phyloP scores from a whole-genome alignment of 2,329 filamentous ascomycete species.

The Aspergillus sp. region DNA sequence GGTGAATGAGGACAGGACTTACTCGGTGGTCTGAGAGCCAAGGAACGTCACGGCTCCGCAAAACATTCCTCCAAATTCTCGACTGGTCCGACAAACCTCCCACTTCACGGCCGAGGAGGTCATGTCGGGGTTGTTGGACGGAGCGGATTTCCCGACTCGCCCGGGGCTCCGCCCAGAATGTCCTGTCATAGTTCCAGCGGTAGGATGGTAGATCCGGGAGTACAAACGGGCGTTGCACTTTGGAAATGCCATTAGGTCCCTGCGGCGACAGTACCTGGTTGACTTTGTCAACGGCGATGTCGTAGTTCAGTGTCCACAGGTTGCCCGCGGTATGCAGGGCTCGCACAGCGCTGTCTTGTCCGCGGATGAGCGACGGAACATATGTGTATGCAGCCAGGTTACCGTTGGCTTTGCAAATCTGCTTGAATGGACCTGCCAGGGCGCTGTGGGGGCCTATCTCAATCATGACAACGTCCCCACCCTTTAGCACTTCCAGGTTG shows the following conservation, averaged over 20 bases:
- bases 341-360: not conserved
- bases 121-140: constrained; percentile 8
- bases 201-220: constrained; percentile 19
- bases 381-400: not conserved
- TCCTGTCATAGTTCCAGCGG: constrained; percentile 13
- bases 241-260: too few species aligned
- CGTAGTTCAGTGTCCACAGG: not conserved
- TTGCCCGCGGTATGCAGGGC: not conserved
- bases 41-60: constrained; percentile 16
- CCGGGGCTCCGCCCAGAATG: constrained; percentile 17
- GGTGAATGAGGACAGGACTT: not conserved
- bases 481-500: not conserved
- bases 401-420: constrained; percentile 6
- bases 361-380: not conserved
- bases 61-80: constrained; percentile 20
- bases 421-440: constrained; percentile 22
- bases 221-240: not conserved
- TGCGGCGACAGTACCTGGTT: not conserved
- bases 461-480: not conserved
- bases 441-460: constrained; percentile 32
- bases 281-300: constrained; percentile 4
- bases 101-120: constrained; percentile 15
- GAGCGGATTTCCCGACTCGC: constrained; percentile 11
- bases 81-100: constrained; percentile 4
- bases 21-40: constrained; percentile 22